phyloP scores from a whole-genome alignment of 805 yeast species.

The Isabelozyma pseudorhagii region DNA sequence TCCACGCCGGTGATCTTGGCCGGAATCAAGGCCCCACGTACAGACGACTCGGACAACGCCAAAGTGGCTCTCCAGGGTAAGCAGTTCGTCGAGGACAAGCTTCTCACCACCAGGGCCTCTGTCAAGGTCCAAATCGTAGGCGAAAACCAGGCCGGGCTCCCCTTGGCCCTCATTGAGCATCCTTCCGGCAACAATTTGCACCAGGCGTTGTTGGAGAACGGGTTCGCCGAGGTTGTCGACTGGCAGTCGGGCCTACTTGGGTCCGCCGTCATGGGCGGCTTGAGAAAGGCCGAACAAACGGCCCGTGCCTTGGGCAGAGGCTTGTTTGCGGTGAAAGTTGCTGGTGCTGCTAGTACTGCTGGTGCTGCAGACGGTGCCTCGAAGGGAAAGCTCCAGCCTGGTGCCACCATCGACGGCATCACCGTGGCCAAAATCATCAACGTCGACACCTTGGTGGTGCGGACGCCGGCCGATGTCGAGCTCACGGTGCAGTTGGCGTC shows the following conservation, averaged over 20 bases:
- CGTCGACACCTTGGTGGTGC: slow-evolving; percentile 63
- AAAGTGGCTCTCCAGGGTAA: slow-evolving; percentile 68
- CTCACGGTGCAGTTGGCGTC: slow-evolving; percentile 73
- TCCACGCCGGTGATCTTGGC: slow-evolving; percentile 64
- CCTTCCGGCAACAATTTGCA: slow-evolving; percentile 75
- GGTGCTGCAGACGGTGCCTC: slow-evolving; percentile 7
- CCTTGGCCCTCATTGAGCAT: slow-evolving; percentile 57
- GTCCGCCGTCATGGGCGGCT: slow-evolving; percentile 53
- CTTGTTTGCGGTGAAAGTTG: slow-evolving; percentile 47
- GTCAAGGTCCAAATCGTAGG: slow-evolving; percentile 57
- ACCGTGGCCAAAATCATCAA: slow-evolving; percentile 59
- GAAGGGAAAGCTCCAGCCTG: slow-evolving; percentile 32
- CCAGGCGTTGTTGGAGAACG: slow-evolving; percentile 61
- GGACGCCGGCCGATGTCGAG: slow-evolving; percentile 49
- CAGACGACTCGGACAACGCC: slow-evolving; percentile 44
- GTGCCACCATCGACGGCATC: slow-evolving; percentile 49
- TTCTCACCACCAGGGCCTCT: slow-evolving; percentile 56
- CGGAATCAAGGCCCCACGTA: slow-evolving; percentile 71
- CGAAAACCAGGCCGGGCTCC: slow-evolving; percentile 57
- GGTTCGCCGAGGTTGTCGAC: slow-evolving; percentile 73
- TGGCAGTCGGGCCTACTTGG: slow-evolving; percentile 78
- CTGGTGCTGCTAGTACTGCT: slow-evolving; percentile 11
- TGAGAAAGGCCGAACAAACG: slow-evolving; percentile 62
- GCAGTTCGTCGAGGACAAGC: slow-evolving; percentile 57
- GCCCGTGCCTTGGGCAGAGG: slow-evolving; percentile 61